Conservation (phyloP, 345 rosid genomes). For the Carallia pectinifolia region DNA sequence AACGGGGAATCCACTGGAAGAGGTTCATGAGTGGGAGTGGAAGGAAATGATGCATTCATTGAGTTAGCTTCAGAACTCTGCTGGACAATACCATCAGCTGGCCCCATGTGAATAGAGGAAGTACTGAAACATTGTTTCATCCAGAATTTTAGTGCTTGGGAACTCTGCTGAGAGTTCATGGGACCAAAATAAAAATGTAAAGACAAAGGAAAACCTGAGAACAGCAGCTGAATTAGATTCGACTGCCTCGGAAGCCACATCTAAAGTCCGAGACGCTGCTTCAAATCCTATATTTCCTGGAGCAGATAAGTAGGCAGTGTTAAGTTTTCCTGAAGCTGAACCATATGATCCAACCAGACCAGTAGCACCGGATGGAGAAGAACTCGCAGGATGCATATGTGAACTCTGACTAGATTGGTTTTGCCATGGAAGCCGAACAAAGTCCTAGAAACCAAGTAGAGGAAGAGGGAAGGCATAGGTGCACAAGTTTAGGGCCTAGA, state of each 20-base stretch:
- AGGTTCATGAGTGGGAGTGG: conserved; percentile 50
- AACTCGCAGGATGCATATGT: conserved; percentile 49
- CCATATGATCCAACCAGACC: conserved; percentile 47
- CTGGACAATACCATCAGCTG: conserved; percentile 45
- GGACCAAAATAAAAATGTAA: not conserved
- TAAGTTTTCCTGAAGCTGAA: conserved; percentile 51
- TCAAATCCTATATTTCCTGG: conserved; percentile 52
- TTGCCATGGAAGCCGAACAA: conserved; percentile 96
- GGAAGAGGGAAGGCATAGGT: not conserved
- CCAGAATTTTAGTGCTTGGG: conserved; percentile 1
- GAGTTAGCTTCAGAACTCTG: conserved; percentile 50
- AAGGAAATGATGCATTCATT: conserved; percentile 42
- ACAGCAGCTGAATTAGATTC: conserved; percentile 54
- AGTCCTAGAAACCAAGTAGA: conserved; percentile 54
- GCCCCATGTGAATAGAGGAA: conserved; percentile 49
- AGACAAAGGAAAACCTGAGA: conserved; percentile 45
- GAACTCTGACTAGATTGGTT: conserved; percentile 73
- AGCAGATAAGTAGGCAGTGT: conserved; percentile 47
- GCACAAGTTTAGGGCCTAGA: conserved; percentile 5
- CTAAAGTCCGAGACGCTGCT: conserved; percentile 52
- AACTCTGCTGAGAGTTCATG: too few relatives aligned
- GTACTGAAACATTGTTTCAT: conserved; percentile 37
- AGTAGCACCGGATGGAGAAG: conserved; percentile 54
- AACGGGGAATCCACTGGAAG: conserved; percentile 41
- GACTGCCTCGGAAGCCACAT: conserved; percentile 55